These are phyloP conservation scores for Neurospora tetrasperma DNA, from an alignment of 495 filamentous ascomycete species.

Conservation along the genomic window DNA sequence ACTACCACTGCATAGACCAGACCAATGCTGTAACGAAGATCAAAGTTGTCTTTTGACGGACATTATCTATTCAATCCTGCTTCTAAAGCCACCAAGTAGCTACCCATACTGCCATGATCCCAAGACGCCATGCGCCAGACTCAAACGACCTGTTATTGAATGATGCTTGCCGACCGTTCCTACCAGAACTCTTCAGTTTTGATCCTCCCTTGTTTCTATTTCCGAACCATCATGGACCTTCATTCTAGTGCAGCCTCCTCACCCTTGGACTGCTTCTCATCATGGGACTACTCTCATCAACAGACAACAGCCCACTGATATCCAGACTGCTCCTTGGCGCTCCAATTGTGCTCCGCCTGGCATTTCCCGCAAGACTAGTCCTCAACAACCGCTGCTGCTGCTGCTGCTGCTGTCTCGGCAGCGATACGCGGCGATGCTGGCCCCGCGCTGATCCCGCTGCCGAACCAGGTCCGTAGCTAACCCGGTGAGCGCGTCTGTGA, in stretches of 20 bases:
- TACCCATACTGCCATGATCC: background rate
- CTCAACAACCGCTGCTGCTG: conserved; percentile 8
- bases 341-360: conserved; percentile 3
- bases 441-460: conserved; percentile 6
- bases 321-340: conserved; percentile 36
- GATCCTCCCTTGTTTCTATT: background rate
- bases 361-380: conserved; percentile 26
- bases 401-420: conserved; percentile 5
- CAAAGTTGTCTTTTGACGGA: background rate
- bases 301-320: conserved; percentile 38
- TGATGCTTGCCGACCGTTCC: background rate
- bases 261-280: conserved; percentile 36
- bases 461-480: conserved; percentile 9
- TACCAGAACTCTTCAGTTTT: background rate
- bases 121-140: background rate
- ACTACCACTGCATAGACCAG: background rate
- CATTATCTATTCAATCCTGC: background rate
- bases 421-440: background rate
- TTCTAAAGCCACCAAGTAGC: background rate
- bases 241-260: conserved; percentile 11
- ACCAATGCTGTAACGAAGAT: background rate
- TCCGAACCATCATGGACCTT: background rate
- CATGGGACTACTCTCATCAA: conserved; percentile 35
- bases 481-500: conserved; percentile 1
- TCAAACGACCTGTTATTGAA: background rate